Percentiles rank a stretch among this genome's conserved stretches.
These are phyloP conservation scores for Trypanosoma boissoni DNA, from an alignment of 208 protist genomes.

Conservation along the genomic window DNA sequence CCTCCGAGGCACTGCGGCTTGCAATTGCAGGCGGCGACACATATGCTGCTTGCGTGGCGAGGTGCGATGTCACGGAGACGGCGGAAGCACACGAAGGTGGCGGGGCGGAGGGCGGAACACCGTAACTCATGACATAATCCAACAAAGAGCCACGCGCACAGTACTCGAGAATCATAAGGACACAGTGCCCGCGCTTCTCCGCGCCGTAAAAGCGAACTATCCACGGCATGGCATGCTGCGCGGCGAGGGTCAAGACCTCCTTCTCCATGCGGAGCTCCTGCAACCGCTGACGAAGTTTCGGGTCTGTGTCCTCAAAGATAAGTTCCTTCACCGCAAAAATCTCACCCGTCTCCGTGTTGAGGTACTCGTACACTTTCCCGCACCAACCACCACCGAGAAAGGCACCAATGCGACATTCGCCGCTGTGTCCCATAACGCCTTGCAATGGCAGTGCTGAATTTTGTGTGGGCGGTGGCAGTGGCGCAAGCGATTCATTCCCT, in stretches of 20 bases:
- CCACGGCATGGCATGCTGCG: constrained; percentile 60
- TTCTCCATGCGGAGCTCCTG: constrained; percentile 75
- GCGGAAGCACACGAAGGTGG: constrained; percentile 23
- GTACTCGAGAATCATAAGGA: constrained; percentile 92
- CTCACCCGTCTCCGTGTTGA: constrained; percentile 78
- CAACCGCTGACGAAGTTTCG: constrained; percentile 57
- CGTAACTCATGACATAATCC: constrained; percentile 63
- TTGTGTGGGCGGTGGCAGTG: constrained; percentile 40
- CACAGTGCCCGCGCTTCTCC: constrained; percentile 80
- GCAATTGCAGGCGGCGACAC: no score
- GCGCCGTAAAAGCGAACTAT: constrained; percentile 86
- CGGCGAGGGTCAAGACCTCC: constrained; percentile 78
- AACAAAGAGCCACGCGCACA: constrained; percentile 77
- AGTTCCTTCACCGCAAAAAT: constrained; percentile 84
- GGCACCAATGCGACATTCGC: constrained; percentile 72
- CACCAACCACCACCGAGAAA: constrained; percentile 85
- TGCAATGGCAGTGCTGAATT: constrained; percentile 49
- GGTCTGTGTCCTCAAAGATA: constrained; percentile 84
- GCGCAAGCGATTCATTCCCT: constrained; percentile 46
- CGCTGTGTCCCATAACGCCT: constrained; percentile 48
- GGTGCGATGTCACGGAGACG: neutral
- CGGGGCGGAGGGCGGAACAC: neutral
- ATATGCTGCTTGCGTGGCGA: neutral
- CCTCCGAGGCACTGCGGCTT: no score
- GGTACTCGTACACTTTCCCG: constrained; percentile 86